Evolutionary conservation across 2,329 filamentous ascomycete genomes (phyloP).

Genomic region (Nothomitra cinnamomea): DNA sequence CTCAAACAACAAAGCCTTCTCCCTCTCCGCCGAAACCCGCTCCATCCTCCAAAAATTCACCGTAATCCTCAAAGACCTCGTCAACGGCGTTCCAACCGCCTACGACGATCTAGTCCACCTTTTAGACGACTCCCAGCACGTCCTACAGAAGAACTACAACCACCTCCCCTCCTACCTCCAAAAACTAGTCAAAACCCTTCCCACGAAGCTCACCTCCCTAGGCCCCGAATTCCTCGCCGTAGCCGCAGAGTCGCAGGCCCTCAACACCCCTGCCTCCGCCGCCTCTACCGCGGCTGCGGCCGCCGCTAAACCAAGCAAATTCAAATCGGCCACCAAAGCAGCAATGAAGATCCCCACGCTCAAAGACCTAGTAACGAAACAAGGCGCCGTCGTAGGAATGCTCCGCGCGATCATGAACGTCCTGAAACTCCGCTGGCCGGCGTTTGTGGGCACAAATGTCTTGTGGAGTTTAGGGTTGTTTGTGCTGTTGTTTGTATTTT

Average conservation of each 20-base stretch:
- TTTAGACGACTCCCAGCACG: constrained; percentile 43
- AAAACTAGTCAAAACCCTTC: constrained; percentile 71
- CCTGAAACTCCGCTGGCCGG: constrained; percentile 73
- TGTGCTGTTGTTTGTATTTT: constrained; percentile 82
- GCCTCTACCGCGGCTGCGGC: constrained; percentile 21
- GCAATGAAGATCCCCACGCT: constrained; percentile 52
- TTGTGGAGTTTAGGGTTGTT: constrained; percentile 81
- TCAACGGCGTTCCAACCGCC: constrained; percentile 84
- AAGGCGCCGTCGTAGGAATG: constrained; percentile 71
- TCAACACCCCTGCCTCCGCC: constrained; percentile 35
- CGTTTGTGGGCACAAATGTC: constrained; percentile 79
- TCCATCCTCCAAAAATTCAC: constrained; percentile 74
- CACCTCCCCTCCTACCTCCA: constrained; percentile 63
- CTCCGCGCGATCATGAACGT: constrained; percentile 83
- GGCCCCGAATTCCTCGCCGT: constrained; percentile 71
- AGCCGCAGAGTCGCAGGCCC: constrained; percentile 52
- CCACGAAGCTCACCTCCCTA: constrained; percentile 62
- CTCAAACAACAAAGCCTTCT: constrained; percentile 72
- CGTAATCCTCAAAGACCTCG: constrained; percentile 75
- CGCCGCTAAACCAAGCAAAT: constrained; percentile 30
- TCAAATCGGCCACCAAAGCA: constrained; percentile 25
- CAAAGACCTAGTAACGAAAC: constrained; percentile 66
- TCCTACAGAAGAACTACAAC: constrained; percentile 45
- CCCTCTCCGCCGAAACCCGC: constrained; percentile 67
- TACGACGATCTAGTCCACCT: constrained; percentile 72